These are phyloP conservation scores for Penicillium capsulatum DNA, from an alignment of 2,329 filamentous ascomycete genomes.

Conservation along the genomic window DNA sequence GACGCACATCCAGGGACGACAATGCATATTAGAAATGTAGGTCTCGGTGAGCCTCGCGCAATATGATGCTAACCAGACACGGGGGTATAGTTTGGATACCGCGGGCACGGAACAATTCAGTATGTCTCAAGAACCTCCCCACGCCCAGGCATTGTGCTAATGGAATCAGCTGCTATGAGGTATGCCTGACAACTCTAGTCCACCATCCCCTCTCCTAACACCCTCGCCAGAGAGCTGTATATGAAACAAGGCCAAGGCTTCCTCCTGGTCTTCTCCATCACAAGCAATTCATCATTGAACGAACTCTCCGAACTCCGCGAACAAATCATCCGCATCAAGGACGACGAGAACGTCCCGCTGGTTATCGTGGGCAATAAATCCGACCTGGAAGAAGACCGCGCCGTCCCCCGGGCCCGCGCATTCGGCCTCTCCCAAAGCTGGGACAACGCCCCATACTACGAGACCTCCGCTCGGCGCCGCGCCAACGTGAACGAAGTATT, in stretches of 20 bases:
- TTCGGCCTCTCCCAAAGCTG: slow-evolving; percentile 83
- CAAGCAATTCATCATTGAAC: slow-evolving; percentile 74
- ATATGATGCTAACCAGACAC: slow-evolving; percentile 8
- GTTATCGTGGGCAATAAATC: slow-evolving; percentile 92
- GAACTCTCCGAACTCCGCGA: slow-evolving; percentile 78
- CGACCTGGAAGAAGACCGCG: slow-evolving; percentile 80
- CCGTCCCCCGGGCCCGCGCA: slow-evolving; percentile 70
- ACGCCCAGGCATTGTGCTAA: slow-evolving; percentile 14
- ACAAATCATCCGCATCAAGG: slow-evolving; percentile 87
- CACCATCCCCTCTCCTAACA: slow-evolving; percentile 13
- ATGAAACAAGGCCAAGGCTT: slow-evolving; percentile 94
- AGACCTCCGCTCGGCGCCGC: slow-evolving; percentile 75
- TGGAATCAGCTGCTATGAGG: slow-evolving; percentile 53
- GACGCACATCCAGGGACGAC: slow-evolving; percentile 62
- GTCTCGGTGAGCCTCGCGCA: slow-evolving; percentile 27
- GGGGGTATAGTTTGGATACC: slow-evolving; percentile 66
- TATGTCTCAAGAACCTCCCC: slow-evolving; percentile 46
- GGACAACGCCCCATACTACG: slow-evolving; percentile 84
- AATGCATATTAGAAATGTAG: slow-evolving; percentile 87
- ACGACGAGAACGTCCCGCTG: slow-evolving; percentile 77
- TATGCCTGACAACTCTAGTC: slow-evolving; percentile 30
- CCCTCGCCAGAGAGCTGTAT: slow-evolving; percentile 63
- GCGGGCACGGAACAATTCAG: slow-evolving; percentile 91
- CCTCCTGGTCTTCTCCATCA: slow-evolving; percentile 87
- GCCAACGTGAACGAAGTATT: slow-evolving; percentile 92